These are phyloP conservation scores for Diaporthe batatas DNA, from an alignment of 2,329 filamentous ascomycete species.

Conservation along the genomic window DNA sequence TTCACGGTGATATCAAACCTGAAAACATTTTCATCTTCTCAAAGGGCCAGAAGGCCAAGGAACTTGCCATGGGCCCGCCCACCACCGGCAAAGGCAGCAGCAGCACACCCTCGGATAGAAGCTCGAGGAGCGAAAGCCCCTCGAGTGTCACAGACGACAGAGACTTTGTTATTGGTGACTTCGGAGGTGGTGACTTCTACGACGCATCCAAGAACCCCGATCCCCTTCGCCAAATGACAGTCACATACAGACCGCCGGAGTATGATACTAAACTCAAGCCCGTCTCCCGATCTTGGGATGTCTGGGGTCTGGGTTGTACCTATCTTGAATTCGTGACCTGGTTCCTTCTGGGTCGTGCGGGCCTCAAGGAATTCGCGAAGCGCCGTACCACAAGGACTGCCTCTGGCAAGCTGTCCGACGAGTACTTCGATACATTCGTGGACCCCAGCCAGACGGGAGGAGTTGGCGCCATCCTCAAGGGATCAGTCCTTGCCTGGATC, in stretches of 20 bases:
- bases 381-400: conserved; percentile 41
- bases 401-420: conserved; percentile 41
- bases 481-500: conserved; percentile 42
- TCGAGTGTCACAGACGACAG: conserved; percentile 36
- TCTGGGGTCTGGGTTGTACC: conserved; percentile 47
- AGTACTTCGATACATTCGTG: conserved; percentile 42
- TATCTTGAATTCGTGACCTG: conserved; percentile 46
- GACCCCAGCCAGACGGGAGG: conserved; percentile 41
- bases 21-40: conserved; percentile 43
- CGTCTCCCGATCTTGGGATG: conserved; percentile 45
- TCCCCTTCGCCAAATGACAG: conserved; percentile 41
- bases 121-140: conserved; percentile 36
- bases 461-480: conserved; percentile 41
- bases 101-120: conserved; percentile 22
- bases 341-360: conserved; percentile 40
- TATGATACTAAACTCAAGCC: conserved; percentile 42
- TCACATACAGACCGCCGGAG: conserved; percentile 42
- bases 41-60: conserved; percentile 39
- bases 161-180: conserved; percentile 41
- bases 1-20: conserved; percentile 43
- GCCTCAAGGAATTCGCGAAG: conserved; percentile 42
- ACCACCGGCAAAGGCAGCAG: conserved; percentile 27
- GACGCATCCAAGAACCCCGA: conserved; percentile 39
- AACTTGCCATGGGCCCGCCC: conserved; percentile 40
- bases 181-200: conserved; percentile 43